Base-by-base conservation (phyloP, 495 filamentous ascomycete genomes). In the Parathielavia hyrcaniae region DNA sequence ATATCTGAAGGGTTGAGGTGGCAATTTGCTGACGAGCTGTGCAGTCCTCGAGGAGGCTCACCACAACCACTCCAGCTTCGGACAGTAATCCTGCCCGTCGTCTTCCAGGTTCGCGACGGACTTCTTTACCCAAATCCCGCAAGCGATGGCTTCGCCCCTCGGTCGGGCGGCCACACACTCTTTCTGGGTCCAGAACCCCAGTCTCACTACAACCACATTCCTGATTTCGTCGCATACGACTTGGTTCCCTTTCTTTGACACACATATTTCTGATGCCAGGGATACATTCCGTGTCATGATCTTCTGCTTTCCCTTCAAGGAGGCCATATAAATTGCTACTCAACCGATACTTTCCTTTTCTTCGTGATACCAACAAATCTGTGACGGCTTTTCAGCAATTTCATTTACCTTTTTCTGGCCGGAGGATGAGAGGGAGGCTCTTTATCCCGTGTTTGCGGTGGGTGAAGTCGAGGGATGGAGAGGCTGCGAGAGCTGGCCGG, bases 11-110 rank as follows among this genome's bases (percentile, higher is more conserved):
- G 11, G 41, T 2, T 0, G 0, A 7, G 13, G n/a, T 19, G 41
- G 7, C 11, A 22, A 23, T 44, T n/a, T 12, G 40, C 50, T 54
- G 14, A 59, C 50, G 2, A 48, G 2, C 1, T 2, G 13, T 23
- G 4, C 23, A 59, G 57, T 59, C 38, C 50, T 59, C 14, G 43
- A 59, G 36, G 57, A 59, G n/a, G 57, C 57, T 23, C 57, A 59
- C 41, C 43, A 16, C 13, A 47, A 19, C n/a, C 44, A 59, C 44
- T 16, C 57, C 2, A 59, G 17, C 50, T 59, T 53, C n/a, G 50
- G 57, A 0, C 40, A 39, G 14, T 55, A 17, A 49, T 43, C 2
- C 30, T 50, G 20, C 13, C 36, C 48, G 14, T 19, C 16, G 35
- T 53, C 35, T 30, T 50, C 46, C 17, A 30, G n/a, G 49, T 50